phyloP scores from a whole-genome alignment of 495 filamentous ascomycete genomes.

The Pyrenula aspistea region DNA sequence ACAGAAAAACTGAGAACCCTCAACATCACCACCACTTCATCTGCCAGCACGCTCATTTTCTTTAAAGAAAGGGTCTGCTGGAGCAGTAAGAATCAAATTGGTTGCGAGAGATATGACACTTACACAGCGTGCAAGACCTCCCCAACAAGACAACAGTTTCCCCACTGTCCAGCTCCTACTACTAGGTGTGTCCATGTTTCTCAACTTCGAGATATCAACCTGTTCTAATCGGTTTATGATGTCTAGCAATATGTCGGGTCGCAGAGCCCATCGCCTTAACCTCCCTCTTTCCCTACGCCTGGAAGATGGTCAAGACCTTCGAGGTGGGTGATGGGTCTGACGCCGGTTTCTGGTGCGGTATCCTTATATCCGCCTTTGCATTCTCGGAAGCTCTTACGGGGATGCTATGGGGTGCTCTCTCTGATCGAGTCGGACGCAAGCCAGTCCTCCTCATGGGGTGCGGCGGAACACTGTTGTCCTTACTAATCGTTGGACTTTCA shows the following conservation, averaged over 20 bases:
- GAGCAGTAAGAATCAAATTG: neutral
- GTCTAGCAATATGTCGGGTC: constrained; percentile 58
- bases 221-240: constrained; percentile 1
- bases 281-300: constrained; percentile 81
- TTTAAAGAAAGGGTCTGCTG: neutral
- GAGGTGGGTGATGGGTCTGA: constrained; percentile 52
- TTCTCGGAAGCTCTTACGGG: constrained; percentile 70
- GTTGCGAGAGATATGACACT: constrained; percentile 27
- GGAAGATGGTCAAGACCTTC: constrained; percentile 66
- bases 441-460: constrained; percentile 72
- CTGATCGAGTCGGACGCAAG: constrained; percentile 74
- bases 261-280: constrained; percentile 84
- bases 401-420: constrained; percentile 75
- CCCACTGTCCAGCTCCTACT: constrained; percentile 68
- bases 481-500: constrained; percentile 74
- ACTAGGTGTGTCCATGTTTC: constrained; percentile 40
- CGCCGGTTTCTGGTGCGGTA: constrained; percentile 73
- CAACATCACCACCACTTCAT: neutral
- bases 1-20: too few species aligned
- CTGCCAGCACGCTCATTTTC: neutral
- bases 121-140: constrained; percentile 34
- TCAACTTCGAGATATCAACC: neutral
- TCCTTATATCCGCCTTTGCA: constrained; percentile 76
- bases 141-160: constrained; percentile 36
- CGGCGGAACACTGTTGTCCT: constrained; percentile 63